Percentiles rank a stretch among this genome's conserved stretches.
phyloP scores from a whole-genome alignment of 139 green algal genomes.

The Chlorella sp. region DNA sequence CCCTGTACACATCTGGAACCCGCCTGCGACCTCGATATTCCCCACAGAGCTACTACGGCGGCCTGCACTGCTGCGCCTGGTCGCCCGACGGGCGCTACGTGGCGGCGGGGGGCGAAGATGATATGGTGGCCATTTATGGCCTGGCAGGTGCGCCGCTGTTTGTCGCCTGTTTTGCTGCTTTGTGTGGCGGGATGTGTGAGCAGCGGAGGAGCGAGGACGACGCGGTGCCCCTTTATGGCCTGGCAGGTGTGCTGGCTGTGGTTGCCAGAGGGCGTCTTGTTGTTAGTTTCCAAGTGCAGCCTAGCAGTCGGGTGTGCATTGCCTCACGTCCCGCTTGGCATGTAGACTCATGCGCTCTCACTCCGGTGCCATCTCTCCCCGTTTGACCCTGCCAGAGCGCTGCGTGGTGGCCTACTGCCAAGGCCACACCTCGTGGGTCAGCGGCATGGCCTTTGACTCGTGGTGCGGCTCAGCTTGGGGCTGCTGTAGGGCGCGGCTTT shows the following conservation, averaged over 20 bases:
- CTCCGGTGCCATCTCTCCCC: background rate
- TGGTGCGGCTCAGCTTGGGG: no score
- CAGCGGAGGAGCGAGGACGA: slow-evolving; percentile 87
- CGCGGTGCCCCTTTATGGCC: slow-evolving; percentile 82
- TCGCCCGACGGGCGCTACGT: slow-evolving; percentile 81
- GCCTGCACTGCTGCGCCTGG: slow-evolving; percentile 87
- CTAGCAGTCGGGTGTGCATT: background rate
- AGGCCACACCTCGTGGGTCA: slow-evolving; percentile 87
- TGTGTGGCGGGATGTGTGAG: background rate
- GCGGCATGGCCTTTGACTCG: slow-evolving; percentile 76
- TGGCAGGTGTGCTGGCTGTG: slow-evolving; percentile 7
- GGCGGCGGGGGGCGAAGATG: slow-evolving; percentile 89
- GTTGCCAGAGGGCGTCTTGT: no score
- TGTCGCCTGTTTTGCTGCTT: background rate
- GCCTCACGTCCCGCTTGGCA: background rate
- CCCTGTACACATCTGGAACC: no score
- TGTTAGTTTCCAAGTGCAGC: background rate
- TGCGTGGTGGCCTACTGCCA: slow-evolving; percentile 75
- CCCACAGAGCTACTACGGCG: slow-evolving; percentile 87
- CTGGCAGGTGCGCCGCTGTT: slow-evolving; percentile 19
- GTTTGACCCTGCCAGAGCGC: slow-evolving; percentile 37
- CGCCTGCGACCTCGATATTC: background rate
- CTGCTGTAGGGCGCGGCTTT: no score
- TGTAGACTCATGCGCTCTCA: background rate
- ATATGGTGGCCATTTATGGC: slow-evolving; percentile 87